Conservation (phyloP, 345 rosid species). For the Sonneratia alba region DNA sequence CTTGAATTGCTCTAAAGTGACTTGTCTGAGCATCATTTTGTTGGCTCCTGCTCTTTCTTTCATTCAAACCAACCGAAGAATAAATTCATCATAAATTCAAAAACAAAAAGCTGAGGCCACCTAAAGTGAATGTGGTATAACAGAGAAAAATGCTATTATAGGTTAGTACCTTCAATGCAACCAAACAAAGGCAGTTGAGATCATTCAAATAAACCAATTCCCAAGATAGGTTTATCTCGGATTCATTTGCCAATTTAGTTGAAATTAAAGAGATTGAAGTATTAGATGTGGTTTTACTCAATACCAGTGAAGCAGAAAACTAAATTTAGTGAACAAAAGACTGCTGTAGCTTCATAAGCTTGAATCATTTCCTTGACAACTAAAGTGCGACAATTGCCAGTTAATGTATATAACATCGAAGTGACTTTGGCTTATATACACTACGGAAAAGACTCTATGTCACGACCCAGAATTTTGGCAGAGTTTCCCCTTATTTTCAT, state of each 20-base stretch:
- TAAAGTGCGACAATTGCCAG: not conserved
- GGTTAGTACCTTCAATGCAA: too few species aligned
- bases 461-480: too few species aligned
- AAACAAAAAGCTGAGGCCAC: not conserved
- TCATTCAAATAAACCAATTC: not conserved
- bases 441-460: not conserved
- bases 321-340: not conserved
- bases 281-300: not conserved
- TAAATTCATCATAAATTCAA: not conserved
- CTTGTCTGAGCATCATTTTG: not conserved
- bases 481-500: too few species aligned
- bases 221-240: not conserved
- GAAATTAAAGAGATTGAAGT: not conserved
- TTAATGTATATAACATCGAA: not conserved
- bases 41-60: not conserved
- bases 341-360: not conserved
- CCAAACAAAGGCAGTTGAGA: too few species aligned
- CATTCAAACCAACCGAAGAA: not conserved
- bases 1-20: not conserved
- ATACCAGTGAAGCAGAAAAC: not conserved
- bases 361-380: not conserved
- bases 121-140: not conserved
- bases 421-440: not conserved
- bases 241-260: not conserved
- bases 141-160: not conserved